Evolutionary conservation across 2,329 filamentous ascomycete species (phyloP).

Genomic region (Fusarium decemcellulare): DNA sequence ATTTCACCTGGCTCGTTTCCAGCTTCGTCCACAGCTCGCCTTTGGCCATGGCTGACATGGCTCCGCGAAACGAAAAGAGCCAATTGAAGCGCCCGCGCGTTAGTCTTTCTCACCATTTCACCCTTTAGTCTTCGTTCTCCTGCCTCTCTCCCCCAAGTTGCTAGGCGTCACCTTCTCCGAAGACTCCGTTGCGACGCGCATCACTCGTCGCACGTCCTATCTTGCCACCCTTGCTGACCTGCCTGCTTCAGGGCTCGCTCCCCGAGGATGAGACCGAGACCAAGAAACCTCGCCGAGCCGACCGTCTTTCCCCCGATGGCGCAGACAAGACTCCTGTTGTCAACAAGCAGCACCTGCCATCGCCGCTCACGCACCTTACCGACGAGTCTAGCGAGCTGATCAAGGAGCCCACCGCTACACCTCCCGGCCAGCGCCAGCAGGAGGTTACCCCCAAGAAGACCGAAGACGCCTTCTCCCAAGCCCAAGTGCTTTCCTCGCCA

Average conservation of each 20-base stretch:
- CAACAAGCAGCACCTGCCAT: constrained; percentile 80
- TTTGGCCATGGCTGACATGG: constrained; percentile 59
- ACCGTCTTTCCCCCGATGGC: constrained; percentile 73
- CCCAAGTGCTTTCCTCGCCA: constrained; percentile 68
- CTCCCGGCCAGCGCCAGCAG: constrained; percentile 72
- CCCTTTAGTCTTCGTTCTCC: constrained; percentile 8
- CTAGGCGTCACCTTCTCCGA: constrained; percentile 14
- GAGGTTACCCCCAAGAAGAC: constrained; percentile 67
- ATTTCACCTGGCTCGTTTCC: constrained; percentile 30
- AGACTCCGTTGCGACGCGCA: constrained; percentile 18
- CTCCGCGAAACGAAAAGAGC: constrained; percentile 79
- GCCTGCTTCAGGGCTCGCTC: constrained; percentile 70
- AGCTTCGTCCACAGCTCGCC: constrained; percentile 32
- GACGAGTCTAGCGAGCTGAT: constrained; percentile 71
- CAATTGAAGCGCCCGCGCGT: constrained; percentile 88
- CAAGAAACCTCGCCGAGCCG: constrained; percentile 88
- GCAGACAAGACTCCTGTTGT: constrained; percentile 71
- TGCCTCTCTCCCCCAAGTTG: constrained; percentile 3
- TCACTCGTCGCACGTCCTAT: constrained; percentile 25
- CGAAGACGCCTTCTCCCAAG: constrained; percentile 63
- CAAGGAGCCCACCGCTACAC: constrained; percentile 81
- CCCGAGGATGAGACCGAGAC: constrained; percentile 75
- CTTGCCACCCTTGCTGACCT: constrained; percentile 40
- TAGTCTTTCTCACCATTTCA: constrained; percentile 54
- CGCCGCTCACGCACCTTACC: constrained; percentile 78